Percentiles rank a stretch among this genome's conserved stretches.
These are phyloP conservation scores for Penicillium herquei DNA, from an alignment of 495 filamentous ascomycete genomes.

Conservation along the genomic window DNA sequence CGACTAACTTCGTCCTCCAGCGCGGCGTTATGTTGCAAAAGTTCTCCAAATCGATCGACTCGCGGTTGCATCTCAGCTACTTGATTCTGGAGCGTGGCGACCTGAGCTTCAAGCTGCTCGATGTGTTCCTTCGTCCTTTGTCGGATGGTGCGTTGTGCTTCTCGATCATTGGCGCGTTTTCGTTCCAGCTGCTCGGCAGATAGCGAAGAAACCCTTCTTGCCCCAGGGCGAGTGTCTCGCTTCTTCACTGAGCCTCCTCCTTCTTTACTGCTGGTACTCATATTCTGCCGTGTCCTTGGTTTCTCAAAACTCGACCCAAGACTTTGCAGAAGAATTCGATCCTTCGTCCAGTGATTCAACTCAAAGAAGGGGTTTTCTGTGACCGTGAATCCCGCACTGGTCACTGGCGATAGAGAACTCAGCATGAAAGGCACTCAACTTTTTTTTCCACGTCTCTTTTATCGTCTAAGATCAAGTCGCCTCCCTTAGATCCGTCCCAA, in stretches of 20 bases:
- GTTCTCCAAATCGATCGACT: conserved; percentile 46
- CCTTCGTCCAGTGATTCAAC: conserved; percentile 9
- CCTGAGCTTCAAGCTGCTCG: conserved; percentile 52
- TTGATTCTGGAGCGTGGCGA: conserved; percentile 46
- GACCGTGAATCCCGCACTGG: conserved; percentile 18
- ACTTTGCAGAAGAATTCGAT: conserved; percentile 1
- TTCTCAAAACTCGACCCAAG: not conserved
- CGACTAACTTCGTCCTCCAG: conserved; percentile 53
- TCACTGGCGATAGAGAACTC: conserved; percentile 1
- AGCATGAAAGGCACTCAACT: conserved; percentile 9
- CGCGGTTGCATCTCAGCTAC: conserved; percentile 49
- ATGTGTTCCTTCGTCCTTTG: conserved; percentile 60
- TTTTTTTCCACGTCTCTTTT: not conserved
- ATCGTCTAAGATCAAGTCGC: too few relatives aligned
- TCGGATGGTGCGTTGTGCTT: conserved; percentile 62
- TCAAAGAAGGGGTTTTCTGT: conserved; percentile 10
- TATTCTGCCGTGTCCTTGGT: conserved; percentile 4
- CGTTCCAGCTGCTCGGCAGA: conserved; percentile 60
- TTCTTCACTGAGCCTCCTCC: conserved; percentile 21
- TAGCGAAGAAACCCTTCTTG: conserved; percentile 57
- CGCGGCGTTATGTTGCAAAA: conserved; percentile 52
- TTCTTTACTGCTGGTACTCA: conserved; percentile 14
- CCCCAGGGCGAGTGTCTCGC: conserved; percentile 54
- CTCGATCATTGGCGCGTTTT: conserved; percentile 63
- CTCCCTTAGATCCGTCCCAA: too few relatives aligned